Evolutionary conservation across 768 basidiomycete species (phyloP).

Genomic region (Infundibulicybe gibba): DNA sequence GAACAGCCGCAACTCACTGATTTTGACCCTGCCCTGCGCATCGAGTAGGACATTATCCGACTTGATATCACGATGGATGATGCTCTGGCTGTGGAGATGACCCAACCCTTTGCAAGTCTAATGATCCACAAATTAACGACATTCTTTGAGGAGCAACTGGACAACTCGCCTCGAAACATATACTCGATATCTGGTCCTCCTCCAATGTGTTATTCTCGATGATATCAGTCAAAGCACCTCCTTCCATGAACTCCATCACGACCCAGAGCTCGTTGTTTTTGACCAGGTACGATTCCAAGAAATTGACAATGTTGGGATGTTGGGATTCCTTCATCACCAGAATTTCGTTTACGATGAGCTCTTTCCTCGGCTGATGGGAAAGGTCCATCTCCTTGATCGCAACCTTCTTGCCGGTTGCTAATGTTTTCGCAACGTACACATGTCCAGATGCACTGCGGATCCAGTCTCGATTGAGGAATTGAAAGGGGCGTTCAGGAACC

Average conservation of each 20-base stretch:
- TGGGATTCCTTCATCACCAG: conserved; percentile 99
- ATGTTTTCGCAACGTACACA: conserved; percentile 94
- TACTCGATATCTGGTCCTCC: conserved; percentile 93
- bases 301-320: conserved; percentile 97
- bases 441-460: conserved; percentile 85
- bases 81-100: conserved; percentile 89
- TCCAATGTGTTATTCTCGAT: conserved; percentile 96
- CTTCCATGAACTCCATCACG: conserved; percentile 99
- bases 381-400: conserved; percentile 99
- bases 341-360: conserved; percentile 97
- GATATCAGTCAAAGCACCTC: conserved; percentile 94
- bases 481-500: conserved; percentile 3
- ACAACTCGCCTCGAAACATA: conserved; percentile 71
- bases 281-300: conserved; percentile 86
- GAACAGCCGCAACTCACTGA: conserved; percentile 63
- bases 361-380: conserved; percentile 91
- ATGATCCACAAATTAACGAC: conserved; percentile 1
- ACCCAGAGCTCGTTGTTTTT: conserved; percentile 92
- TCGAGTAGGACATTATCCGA: conserved; percentile 95
- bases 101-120: conserved; percentile 95
- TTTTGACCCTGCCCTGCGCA: conserved; percentile 90
- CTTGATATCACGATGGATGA: conserved; percentile 97
- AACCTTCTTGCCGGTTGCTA: conserved; percentile 81
- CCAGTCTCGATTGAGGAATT: not conserved
- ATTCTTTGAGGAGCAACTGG: not conserved